Evolutionary conservation across 108 stramenopile genomes (phyloP).

Genomic region (Cyclotella sp.): DNA sequence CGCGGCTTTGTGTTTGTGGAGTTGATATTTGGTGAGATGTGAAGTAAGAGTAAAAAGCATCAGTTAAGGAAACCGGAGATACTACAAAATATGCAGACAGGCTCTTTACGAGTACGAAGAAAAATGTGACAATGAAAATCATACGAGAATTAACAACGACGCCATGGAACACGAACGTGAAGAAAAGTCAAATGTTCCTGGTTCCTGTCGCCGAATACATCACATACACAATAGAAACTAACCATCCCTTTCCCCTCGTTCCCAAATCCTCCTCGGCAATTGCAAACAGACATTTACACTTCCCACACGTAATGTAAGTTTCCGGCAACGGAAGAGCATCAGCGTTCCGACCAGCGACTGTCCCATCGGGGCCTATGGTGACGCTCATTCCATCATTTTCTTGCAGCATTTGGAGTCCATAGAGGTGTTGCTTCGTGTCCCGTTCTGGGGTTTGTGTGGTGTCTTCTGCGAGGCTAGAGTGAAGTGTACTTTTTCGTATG

Average conservation of each 20-base stretch:
- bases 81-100: too few relatives aligned
- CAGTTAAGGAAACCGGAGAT: too few relatives aligned
- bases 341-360: background rate
- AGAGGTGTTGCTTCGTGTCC: conserved; percentile 47
- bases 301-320: conserved; percentile 65
- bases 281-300: conserved; percentile 68
- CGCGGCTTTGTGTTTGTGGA: conserved; percentile 40
- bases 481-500: background rate
- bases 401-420: conserved; percentile 22
- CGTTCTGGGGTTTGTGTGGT: conserved; percentile 22
- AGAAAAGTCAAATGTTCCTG: too few relatives aligned
- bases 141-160: too few relatives aligned
- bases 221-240: conserved; percentile 15
- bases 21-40: background rate
- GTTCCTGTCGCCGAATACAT: background rate
- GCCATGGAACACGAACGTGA: too few relatives aligned
- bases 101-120: too few relatives aligned
- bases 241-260: conserved; percentile 63
- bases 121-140: too few relatives aligned
- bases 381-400: background rate
- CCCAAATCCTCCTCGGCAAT: conserved; percentile 70
- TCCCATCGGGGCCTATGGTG: conserved; percentile 25
- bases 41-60: background rate
- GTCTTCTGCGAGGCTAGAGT: background rate
- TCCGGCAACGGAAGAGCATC: conserved; percentile 31